These are phyloP conservation scores for Chlorella sp. DNA, from an alignment of 139 green algal genomes.

Conservation along the genomic window DNA sequence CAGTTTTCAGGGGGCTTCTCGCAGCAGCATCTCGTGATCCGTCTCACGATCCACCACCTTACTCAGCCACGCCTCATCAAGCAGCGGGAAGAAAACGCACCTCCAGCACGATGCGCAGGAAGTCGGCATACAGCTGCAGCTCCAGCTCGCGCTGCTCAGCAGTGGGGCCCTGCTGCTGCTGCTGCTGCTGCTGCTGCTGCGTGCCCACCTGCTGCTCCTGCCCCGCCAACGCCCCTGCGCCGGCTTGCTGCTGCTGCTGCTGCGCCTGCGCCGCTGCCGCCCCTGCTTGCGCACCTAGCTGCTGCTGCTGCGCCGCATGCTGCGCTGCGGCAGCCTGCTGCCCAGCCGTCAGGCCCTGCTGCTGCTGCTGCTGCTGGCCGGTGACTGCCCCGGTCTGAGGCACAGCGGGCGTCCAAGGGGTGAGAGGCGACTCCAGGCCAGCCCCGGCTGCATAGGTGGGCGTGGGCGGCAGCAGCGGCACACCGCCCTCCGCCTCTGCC, in stretches of 20 bases:
- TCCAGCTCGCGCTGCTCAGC: constrained; percentile 34
- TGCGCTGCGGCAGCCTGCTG: background rate
- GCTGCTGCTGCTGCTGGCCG: background rate
- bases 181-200: constrained; percentile 4
- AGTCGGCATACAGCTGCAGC: constrained; percentile 82
- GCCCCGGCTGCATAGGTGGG: background rate
- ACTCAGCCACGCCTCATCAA: background rate
- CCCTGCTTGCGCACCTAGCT: constrained; percentile 1
- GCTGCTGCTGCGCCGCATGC: background rate
- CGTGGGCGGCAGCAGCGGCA: background rate
- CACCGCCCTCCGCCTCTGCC: background rate
- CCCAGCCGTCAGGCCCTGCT: background rate
- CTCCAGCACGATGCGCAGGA: constrained; percentile 88
- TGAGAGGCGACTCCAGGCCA: constrained; percentile 1
- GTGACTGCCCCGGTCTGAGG: background rate
- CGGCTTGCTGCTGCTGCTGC: constrained; percentile 6
- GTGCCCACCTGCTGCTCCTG: background rate
- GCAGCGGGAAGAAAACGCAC: background rate
- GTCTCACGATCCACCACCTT: background rate
- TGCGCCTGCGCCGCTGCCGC: background rate
- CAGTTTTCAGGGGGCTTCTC: no score
- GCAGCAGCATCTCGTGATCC: background rate
- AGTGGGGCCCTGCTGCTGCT: background rate
- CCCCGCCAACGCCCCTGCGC: background rate
- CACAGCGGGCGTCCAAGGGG: background rate